A percentile compares a stretch with the other conserved stretches of the same genome.
Conservation (phyloP, 257 asterid species). For the Lycium barbarum region DNA sequence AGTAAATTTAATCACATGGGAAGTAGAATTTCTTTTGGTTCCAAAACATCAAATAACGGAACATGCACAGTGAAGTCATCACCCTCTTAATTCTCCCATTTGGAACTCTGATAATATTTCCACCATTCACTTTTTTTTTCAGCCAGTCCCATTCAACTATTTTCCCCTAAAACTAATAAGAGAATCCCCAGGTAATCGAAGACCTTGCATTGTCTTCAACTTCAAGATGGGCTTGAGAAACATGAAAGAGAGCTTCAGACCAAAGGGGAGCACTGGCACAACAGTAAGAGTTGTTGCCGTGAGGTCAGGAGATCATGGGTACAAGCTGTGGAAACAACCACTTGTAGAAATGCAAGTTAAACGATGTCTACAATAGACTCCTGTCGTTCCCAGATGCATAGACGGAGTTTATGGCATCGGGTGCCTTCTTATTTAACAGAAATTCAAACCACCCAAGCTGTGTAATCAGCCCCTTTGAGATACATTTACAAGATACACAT, state of each 20-base stretch:
- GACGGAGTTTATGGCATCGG: background rate
- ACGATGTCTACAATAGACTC: background rate
- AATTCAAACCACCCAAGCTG: background rate
- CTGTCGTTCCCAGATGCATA: background rate
- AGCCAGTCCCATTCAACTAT: constrained; percentile 1
- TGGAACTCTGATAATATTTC: background rate
- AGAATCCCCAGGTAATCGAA: background rate
- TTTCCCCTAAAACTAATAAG: background rate
- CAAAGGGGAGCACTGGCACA: background rate
- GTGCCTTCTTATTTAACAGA: background rate
- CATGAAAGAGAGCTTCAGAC: background rate
- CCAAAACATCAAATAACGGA: background rate
- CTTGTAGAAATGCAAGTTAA: background rate
- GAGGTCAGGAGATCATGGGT: background rate
- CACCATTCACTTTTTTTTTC: background rate
- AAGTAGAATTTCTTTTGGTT: background rate
- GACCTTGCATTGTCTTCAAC: background rate
- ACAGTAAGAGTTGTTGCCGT: background rate
- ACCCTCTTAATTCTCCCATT: background rate
- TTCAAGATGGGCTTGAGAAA: background rate
- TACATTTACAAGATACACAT: background rate
- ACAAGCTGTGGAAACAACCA: background rate
- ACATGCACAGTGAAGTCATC: constrained; percentile 13
- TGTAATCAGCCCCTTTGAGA: background rate
- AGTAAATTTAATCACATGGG: background rate